phyloP scores from a whole-genome alignment of 768 basidiomycete genomes.

The Xerocomus spinulosus region DNA sequence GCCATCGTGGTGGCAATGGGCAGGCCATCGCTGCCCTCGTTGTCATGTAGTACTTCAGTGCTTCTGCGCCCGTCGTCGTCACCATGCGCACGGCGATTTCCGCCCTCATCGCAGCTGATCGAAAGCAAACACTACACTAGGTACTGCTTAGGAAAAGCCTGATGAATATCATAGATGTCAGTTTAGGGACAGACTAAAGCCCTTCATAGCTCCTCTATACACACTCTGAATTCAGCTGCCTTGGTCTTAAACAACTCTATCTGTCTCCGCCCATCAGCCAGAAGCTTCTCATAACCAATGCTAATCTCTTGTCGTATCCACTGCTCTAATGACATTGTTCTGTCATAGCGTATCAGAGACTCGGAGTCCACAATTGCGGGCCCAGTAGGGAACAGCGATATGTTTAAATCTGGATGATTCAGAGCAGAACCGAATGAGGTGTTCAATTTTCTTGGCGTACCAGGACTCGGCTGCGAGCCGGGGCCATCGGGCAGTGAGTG shows the following conservation, averaged over 20 bases:
- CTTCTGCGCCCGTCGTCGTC: too few relatives aligned
- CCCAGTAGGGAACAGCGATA: conserved; percentile 13
- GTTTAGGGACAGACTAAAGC: too few relatives aligned
- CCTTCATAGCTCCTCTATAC: conserved; percentile 35
- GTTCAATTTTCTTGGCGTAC: background rate
- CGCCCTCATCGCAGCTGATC: too few relatives aligned
- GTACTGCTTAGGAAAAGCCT: too few relatives aligned
- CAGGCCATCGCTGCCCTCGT: too few relatives aligned
- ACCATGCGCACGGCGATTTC: too few relatives aligned
- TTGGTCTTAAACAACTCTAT: conserved; percentile 45
- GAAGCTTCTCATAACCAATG: conserved; percentile 57
- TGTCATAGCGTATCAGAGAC: conserved; percentile 43
- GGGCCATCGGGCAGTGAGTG: background rate
- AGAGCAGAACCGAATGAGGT: background rate
- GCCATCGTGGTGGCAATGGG: too few relatives aligned
- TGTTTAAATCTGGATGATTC: conserved; percentile 5
- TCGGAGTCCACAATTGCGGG: conserved; percentile 13
- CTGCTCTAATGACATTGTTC: conserved; percentile 77
- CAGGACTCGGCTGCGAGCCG: background rate
- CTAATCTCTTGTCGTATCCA: conserved; percentile 77
- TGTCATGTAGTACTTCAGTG: too few relatives aligned
- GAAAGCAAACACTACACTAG: too few relatives aligned
- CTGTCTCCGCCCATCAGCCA: conserved; percentile 46
- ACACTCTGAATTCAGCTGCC: conserved; percentile 37
- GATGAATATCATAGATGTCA: too few relatives aligned